These are phyloP conservation scores for Clavariopsis aquatica DNA, from an alignment of 495 filamentous ascomycete species.

Conservation along the genomic window DNA sequence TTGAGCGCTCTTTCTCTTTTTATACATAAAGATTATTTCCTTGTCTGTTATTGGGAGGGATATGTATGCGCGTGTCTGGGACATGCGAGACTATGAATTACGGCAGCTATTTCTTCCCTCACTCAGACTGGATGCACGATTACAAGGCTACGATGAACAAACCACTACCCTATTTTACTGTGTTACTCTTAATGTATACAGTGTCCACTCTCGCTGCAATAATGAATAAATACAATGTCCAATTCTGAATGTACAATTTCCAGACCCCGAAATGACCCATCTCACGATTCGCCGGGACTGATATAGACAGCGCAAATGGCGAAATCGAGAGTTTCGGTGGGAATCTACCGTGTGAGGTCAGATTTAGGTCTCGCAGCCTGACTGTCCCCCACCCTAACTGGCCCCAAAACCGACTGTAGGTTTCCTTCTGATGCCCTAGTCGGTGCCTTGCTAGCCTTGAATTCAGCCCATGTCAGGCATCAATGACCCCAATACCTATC, in stretches of 20 bases:
- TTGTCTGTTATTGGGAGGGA: neutral
- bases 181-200: slow-evolving; percentile 1
- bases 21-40: slow-evolving; percentile 6
- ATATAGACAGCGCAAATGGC: too few relatives aligned
- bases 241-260: neutral
- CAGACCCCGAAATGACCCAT: too few relatives aligned
- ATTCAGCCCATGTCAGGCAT: neutral
- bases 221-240: neutral
- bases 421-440: neutral
- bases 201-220: neutral
- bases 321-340: too few relatives aligned
- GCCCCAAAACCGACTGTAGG: neutral
- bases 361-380: too few relatives aligned
- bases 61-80: slow-evolving; percentile 14
- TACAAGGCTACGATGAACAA: neutral
- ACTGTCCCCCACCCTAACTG: too few relatives aligned
- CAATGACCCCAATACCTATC: neutral
- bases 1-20: slow-evolving; percentile 4
- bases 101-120: slow-evolving; percentile 8
- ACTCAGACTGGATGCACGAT: slow-evolving; percentile 11
- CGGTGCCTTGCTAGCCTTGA: too few relatives aligned
- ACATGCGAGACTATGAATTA: slow-evolving; percentile 8
- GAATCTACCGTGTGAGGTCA: too few relatives aligned
- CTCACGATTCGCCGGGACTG: too few relatives aligned
- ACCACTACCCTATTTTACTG: neutral